Base-by-base conservation (phyloP, 805 yeast species). In the Candida nemodendra region DNA sequence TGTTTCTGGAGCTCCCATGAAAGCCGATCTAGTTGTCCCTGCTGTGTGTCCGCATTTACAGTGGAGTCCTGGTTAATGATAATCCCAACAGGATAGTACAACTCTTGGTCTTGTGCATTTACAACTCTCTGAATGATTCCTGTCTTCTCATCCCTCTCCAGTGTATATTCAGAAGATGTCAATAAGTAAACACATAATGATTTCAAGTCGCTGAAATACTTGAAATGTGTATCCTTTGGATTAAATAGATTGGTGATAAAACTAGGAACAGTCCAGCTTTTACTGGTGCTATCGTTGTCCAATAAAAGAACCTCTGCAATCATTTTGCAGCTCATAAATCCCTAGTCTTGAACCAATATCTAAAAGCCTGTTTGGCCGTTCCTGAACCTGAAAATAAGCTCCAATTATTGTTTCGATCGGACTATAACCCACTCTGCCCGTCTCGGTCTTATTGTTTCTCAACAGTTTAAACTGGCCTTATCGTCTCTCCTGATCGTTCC, bases 21-120 rank as follows among this genome's bases (percentile, higher is more conserved):
- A n/a, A 50, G 30, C 4, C 32, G 22, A 19, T 38, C 41, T 29
- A 47, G 25, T 4, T 24, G 36, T 13, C 18, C 22, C 9, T 27
- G 26, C 5, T 17, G 18, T 4, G 12, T 9, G 12, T 24, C 13
- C 22, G 7, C 18, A 13, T 25, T 23, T 14, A 13, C 13, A 11
- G 40, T 15, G 5, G 13, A 14, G 9, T 42, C 42, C 4, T 42
- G 18, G 36, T 54, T 50, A 17, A 56, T 36, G 9, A 54, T 26
- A 6, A 56, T 34, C 15, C 48, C 56, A 12, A 52, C 42, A 5
- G 55, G 41, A 30, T 53, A 53, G 19, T 39, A 37, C 11, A 50
- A 38, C 36, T 55, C 60, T 17, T 43, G 28, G 27, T 54, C 59
- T 12, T 25, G 9, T 14, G 18, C 14, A 32, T 51, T 50, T 7